Conservation (phyloP, 2,329 filamentous ascomycete genomes). For the Lasiodiplodia sp. region DNA sequence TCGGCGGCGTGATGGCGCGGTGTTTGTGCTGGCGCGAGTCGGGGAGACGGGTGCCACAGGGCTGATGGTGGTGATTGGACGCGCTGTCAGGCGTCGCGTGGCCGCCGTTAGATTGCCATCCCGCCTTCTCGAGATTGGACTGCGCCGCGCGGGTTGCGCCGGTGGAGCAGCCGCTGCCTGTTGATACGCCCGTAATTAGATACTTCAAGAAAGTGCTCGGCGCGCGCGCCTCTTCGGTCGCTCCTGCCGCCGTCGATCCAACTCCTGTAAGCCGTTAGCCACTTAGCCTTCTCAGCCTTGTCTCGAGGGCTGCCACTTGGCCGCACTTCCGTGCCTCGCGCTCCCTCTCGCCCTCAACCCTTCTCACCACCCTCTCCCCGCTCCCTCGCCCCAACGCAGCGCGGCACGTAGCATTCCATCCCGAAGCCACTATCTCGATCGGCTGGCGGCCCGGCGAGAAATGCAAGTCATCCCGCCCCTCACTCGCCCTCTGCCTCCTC, state of each 20-base stretch:
- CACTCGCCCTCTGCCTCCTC: background rate
- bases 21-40: background rate
- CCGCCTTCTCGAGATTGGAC: background rate
- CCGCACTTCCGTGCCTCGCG: background rate
- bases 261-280: conserved; percentile 29
- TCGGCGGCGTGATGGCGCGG: background rate
- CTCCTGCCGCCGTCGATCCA: conserved; percentile 28
- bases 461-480: conserved; percentile 3
- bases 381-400: background rate
- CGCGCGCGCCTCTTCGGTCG: conserved; percentile 11
- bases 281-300: background rate
- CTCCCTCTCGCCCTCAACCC: background rate
- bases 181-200: background rate
- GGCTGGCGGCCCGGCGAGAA: background rate
- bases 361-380: background rate
- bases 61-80: background rate
- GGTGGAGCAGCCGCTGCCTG: background rate
- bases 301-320: background rate
- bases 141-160: background rate
- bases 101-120: background rate
- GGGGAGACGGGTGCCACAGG: background rate
- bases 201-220: conserved; percentile 1
- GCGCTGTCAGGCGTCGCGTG: background rate
- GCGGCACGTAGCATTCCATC: no score
- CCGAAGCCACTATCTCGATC: conserved; percentile 12